phyloP scores from a whole-genome alignment of 176 grass and related monocot species.

The Avena sativa region DNA sequence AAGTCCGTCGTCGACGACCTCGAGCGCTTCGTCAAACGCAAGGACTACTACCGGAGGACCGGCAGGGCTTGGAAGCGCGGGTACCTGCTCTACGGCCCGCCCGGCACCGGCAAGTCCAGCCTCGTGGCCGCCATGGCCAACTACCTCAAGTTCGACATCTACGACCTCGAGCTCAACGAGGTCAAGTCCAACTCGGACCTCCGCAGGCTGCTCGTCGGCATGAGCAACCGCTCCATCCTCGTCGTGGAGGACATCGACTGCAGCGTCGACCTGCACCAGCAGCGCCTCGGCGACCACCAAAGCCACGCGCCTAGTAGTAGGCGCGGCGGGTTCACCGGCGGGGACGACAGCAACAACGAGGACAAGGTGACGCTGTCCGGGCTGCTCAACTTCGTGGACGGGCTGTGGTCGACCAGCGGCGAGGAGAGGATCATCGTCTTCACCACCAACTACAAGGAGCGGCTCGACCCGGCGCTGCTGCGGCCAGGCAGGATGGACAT shows the following conservation, averaged over 20 bases:
- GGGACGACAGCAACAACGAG: not conserved
- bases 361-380: slow-evolving; percentile 61
- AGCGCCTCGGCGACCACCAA: not conserved
- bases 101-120: slow-evolving; percentile 93
- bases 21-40: slow-evolving; percentile 63
- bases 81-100: slow-evolving; percentile 82
- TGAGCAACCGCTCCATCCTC: slow-evolving; percentile 65
- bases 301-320: not conserved
- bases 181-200: slow-evolving; percentile 62
- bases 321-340: slow-evolving; percentile 4
- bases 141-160: slow-evolving; percentile 76
- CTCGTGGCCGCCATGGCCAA: slow-evolving; percentile 91
- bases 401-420: slow-evolving; percentile 79
- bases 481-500: slow-evolving; percentile 87
- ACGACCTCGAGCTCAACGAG: slow-evolving; percentile 77
- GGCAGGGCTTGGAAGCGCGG: slow-evolving; percentile 93
- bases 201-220: slow-evolving; percentile 66
- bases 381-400: slow-evolving; percentile 82
- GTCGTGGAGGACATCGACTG: slow-evolving; percentile 91
- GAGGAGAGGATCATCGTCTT: slow-evolving; percentile 88
- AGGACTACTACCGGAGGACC: slow-evolving; percentile 79
- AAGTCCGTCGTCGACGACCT: slow-evolving; percentile 70
- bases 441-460: slow-evolving; percentile 86
- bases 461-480: slow-evolving; percentile 73
- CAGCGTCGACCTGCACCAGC: slow-evolving; percentile 56